Evolutionary conservation across 1,284 basidiomycete species (phyloP), one percentile per base, ranked within the genome.

Genomic region (Moesziomyces sp.): DNA sequence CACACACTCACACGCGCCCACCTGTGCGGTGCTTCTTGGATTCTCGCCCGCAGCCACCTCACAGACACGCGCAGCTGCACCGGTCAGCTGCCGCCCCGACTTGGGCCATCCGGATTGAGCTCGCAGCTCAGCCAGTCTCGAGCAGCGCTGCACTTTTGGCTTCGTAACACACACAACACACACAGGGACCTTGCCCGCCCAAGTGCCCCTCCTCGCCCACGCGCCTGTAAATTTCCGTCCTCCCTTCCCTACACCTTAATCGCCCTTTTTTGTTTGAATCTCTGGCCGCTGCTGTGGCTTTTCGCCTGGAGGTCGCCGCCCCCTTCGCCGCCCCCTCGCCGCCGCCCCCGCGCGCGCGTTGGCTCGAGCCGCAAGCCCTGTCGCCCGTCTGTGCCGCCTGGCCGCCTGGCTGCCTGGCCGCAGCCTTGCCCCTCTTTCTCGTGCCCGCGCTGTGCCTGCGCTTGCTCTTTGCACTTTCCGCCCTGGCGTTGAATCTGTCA

Each of bases 391-490:
- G 30, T 30, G 30, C 30, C 30, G 11, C 30, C 30, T 30, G 26
- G 26, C 26, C 26, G 26, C 26, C 26, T 28, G 26, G 26, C 26
- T 8, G 26, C 26, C 26, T 28, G 26, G 26, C 26, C 0, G 26
- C 26, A 5, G 30, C 30, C 30, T 33, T 10, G 30, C 30, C 30
- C 30, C 30, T 33, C 44, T 16, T 44, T n/a, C 16, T 14, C 30
- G 52, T 55, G 49, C 51, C 51, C 49, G 59, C 53, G 16, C 42
- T 47, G 49, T 82, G 97, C 94, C 97, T 95, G 60, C 97, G 94
- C 86, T 90, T 97, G 74, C 89, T 97, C 83, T 97, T 97, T 86
- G 96, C 94, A 50, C 97, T 97, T 87, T 97, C 94, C 76, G 97
- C 94, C 79, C 16, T 21, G 24, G 13, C 21, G 33, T 33, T 38